Evolutionary conservation across 2,329 filamentous ascomycete genomes (phyloP).

Genomic region (Trichoderma pleuroti): DNA sequence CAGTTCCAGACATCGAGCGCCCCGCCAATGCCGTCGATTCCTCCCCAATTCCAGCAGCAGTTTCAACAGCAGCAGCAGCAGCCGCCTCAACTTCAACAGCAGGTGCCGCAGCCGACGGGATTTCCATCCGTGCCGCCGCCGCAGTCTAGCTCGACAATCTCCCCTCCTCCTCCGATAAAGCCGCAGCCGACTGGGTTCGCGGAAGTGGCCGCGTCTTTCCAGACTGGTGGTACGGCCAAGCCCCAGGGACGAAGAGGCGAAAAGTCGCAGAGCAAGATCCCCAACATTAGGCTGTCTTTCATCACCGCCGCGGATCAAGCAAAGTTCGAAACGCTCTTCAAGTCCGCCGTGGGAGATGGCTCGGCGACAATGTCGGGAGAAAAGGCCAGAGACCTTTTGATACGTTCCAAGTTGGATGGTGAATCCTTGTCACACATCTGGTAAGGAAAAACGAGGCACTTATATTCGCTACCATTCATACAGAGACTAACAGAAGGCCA

Average conservation of each 20-base stretch:
- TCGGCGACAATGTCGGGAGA: conserved; percentile 88
- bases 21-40: conserved; percentile 58
- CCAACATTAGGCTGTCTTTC: conserved; percentile 90
- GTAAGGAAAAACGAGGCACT: conserved; percentile 43
- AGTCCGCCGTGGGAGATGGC: conserved; percentile 81
- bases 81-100: conserved; percentile 40
- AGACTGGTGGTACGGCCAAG: conserved; percentile 46
- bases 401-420: conserved; percentile 84
- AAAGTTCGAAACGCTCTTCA: conserved; percentile 97
- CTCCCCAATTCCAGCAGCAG: conserved; percentile 58
- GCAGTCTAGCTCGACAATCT: conserved; percentile 44
- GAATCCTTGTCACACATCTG: conserved; percentile 90
- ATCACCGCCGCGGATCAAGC: conserved; percentile 92
- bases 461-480: not conserved
- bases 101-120: conserved; percentile 42
- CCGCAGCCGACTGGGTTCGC: conserved; percentile 64
- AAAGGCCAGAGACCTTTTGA: conserved; percentile 81
- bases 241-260: conserved; percentile 45
- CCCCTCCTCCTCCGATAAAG: conserved; percentile 59
- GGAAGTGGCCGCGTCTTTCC: conserved; percentile 65
- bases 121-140: conserved; percentile 45
- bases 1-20: conserved; percentile 56
- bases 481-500: conserved; percentile 17
- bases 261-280: conserved; percentile 70
- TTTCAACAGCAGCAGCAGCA: conserved; percentile 50